Conservation (phyloP, 257 asterid species). For the Solanum appendiculatum region DNA sequence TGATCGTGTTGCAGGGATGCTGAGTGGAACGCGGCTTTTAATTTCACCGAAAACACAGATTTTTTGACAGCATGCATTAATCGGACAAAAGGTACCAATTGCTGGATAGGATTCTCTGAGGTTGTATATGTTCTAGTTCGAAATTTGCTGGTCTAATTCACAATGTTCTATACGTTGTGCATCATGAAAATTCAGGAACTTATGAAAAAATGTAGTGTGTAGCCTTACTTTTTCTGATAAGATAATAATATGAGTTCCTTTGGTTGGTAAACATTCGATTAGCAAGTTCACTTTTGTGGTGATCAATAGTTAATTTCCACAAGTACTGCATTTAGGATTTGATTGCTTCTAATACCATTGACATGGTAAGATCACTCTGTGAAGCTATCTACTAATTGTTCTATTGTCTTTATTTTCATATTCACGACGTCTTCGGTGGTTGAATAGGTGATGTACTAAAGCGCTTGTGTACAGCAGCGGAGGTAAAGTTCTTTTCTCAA, state of each 20-base stretch:
- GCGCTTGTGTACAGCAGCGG: conserved; percentile 91
- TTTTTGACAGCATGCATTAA: conserved; percentile 52
- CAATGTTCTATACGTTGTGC: neutral
- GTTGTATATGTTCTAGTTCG: neutral
- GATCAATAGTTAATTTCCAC: neutral
- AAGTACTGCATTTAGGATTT: neutral
- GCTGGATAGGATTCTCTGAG: neutral
- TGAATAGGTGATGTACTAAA: conserved; percentile 48
- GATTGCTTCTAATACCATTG: neutral
- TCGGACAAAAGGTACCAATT: conserved; percentile 34
- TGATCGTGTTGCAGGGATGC: conserved; percentile 38
- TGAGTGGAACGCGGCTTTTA: conserved; percentile 80
- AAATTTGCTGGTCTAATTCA: neutral
- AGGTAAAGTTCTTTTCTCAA: conserved; percentile 48
- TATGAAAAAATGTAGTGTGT: neutral
- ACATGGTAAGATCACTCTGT: neutral
- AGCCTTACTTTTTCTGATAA: neutral
- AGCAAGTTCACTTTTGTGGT: neutral
- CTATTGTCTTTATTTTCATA: neutral
- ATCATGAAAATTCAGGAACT: neutral
- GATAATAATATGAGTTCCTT: neutral
- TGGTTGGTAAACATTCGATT: neutral
- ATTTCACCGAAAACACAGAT: conserved; percentile 53
- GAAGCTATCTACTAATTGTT: neutral
- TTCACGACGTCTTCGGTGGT: neutral